phyloP scores from a whole-genome alignment of 2,329 filamentous ascomycete species.

The Septoria linicola region DNA sequence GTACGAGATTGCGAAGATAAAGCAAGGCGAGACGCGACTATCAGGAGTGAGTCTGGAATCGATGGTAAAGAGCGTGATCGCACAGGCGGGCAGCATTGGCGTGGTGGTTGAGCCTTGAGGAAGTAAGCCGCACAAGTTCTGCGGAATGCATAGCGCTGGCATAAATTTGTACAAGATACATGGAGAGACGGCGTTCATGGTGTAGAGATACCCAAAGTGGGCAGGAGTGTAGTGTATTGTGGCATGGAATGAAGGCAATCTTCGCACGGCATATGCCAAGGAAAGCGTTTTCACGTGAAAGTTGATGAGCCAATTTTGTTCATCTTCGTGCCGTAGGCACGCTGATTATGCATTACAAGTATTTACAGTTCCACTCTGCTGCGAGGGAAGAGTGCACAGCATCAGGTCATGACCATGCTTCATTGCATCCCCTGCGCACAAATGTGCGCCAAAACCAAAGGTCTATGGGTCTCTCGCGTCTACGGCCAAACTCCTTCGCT shows the following conservation, averaged over 20 bases:
- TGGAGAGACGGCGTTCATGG: constrained; percentile 7
- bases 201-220: constrained; percentile 11
- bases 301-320: too few relatives aligned
- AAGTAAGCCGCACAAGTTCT: not conserved
- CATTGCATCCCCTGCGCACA: not conserved
- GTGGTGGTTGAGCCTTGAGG: constrained; percentile 50
- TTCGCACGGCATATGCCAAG: too few relatives aligned
- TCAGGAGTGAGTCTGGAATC: constrained; percentile 79
- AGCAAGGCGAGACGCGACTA: constrained; percentile 56
- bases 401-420: constrained; percentile 22
- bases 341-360: constrained; percentile 27
- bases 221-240: not conserved
- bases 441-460: constrained; percentile 7
- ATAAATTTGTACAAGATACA: not conserved
- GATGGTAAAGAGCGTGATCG: constrained; percentile 68
- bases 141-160: not conserved
- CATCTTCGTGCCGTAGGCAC: constrained; percentile 8
- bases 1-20: constrained; percentile 97
- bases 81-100: constrained; percentile 52
- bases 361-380: constrained; percentile 23
- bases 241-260: too few relatives aligned
- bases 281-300: not conserved
- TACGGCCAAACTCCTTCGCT: constrained; percentile 11
- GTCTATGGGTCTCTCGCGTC: constrained; percentile 18
- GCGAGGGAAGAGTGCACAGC: constrained; percentile 21